Evolutionary conservation across 345 rosid species (phyloP).

Genomic region (Melaleuca quinquenervia): DNA sequence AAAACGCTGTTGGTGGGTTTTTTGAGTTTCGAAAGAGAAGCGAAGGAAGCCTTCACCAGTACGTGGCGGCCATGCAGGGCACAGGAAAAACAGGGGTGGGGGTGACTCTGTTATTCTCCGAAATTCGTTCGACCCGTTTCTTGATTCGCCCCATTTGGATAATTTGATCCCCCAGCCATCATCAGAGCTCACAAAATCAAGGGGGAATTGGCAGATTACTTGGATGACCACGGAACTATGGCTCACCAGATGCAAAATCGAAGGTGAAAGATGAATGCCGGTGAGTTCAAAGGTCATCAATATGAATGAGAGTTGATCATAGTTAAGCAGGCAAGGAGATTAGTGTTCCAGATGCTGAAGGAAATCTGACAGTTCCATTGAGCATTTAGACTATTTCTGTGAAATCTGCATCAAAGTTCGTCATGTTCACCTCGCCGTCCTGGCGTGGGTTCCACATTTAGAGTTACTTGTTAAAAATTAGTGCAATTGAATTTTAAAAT

Average conservation of each 20-base stretch:
- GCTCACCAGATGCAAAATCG: background rate
- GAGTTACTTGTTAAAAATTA: too few relatives aligned
- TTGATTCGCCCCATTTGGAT: background rate
- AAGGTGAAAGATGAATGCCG: background rate
- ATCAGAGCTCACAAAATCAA: background rate
- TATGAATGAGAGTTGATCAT: too few relatives aligned
- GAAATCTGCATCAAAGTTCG: too few relatives aligned
- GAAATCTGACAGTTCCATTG: too few relatives aligned
- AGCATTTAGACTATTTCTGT: too few relatives aligned
- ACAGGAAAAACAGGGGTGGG: background rate
- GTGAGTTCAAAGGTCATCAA: background rate
- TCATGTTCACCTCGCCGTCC: too few relatives aligned
- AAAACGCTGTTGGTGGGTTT: background rate
- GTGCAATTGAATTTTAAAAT: too few relatives aligned
- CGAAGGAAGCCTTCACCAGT: background rate
- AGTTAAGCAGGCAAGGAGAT: too few relatives aligned
- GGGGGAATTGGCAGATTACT: too few relatives aligned
- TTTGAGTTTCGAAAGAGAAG: background rate
- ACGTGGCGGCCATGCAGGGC: background rate
- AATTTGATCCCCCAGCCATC: background rate
- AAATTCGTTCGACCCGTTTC: background rate
- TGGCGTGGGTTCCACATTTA: too few relatives aligned
- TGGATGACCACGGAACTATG: too few relatives aligned
- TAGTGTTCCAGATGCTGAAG: too few relatives aligned
- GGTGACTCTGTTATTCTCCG: background rate